Conservation (phyloP, 1,284 basidiomycete genomes). For the Rhodotorula sp. region DNA sequence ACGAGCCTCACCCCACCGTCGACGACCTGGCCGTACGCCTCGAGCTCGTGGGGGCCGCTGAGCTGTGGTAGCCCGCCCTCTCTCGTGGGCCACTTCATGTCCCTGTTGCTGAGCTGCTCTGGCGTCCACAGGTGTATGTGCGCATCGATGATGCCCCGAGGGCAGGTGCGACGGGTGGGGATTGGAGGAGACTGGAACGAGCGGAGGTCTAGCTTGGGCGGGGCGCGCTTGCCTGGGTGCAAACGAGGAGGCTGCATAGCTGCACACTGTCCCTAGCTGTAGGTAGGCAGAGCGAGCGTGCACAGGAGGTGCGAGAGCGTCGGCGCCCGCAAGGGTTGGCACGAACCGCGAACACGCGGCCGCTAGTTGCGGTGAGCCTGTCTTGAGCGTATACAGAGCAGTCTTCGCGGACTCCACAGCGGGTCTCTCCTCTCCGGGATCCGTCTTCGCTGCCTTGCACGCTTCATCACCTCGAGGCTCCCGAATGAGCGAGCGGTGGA, state of each 20-base stretch:
- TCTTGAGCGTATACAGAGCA: no score
- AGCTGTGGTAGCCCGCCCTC: conserved; percentile 2
- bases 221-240: conserved; percentile 16
- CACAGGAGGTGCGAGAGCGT: not conserved
- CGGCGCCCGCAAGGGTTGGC: no score
- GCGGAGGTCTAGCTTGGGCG: conserved; percentile 36
- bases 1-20: conserved; percentile 4
- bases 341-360: no score
- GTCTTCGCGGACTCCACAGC: no score
- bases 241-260: not conserved
- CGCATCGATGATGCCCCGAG: conserved; percentile 22
- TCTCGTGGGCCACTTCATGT: conserved; percentile 17
- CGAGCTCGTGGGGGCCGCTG: conserved; percentile 24
- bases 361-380: no score
- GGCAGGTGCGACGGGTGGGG: conserved; percentile 8
- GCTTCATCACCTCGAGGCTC: no score
- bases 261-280: not conserved
- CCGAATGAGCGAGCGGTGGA: no score
- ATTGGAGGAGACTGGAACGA: conserved; percentile 8
- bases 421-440: no score
- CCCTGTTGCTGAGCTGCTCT: conserved; percentile 15
- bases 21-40: conserved; percentile 2
- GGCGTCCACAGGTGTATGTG: conserved; percentile 37
- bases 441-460: no score
- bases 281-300: not conserved